Percentiles rank a stretch among this genome's conserved stretches.
These are phyloP conservation scores for Phaeoacremonium minimum DNA, from an alignment of 2,329 filamentous ascomycete genomes.

Conservation along the genomic window DNA sequence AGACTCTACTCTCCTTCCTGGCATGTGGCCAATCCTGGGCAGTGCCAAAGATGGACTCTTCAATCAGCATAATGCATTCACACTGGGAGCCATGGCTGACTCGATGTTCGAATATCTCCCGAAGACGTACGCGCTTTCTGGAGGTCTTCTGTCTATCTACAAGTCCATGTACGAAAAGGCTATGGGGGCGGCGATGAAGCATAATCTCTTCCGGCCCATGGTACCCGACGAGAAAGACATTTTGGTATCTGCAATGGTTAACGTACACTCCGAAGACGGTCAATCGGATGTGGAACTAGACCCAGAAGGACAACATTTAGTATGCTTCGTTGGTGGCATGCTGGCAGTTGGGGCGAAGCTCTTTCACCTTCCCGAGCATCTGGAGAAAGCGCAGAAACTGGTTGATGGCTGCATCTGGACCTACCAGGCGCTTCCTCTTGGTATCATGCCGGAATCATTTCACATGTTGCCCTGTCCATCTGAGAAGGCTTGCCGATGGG, in stretches of 20 bases:
- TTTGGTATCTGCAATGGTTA: constrained; percentile 43
- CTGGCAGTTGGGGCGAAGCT: constrained; percentile 43
- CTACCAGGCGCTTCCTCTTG: constrained; percentile 40
- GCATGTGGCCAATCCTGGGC: constrained; percentile 9
- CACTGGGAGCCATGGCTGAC: constrained; percentile 34
- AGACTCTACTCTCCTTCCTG: constrained; percentile 5
- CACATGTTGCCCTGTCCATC: constrained; percentile 32
- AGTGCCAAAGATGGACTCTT: constrained; percentile 2
- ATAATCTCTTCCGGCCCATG: constrained; percentile 62
- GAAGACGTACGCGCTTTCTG: constrained; percentile 50
- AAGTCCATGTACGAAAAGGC: constrained; percentile 50
- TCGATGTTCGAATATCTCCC: constrained; percentile 36
- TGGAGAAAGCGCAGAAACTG: constrained; percentile 38
- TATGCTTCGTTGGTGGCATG: constrained; percentile 48
- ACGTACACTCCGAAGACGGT: constrained; percentile 12
- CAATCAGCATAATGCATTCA: constrained; percentile 19
- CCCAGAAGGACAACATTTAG: constrained; percentile 38
- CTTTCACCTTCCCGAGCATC: constrained; percentile 31
- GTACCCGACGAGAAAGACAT: constrained; percentile 49
- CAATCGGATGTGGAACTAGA: constrained; percentile 7
- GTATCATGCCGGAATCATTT: constrained; percentile 50
- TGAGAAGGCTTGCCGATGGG: constrained; percentile 18
- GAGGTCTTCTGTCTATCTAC: constrained; percentile 51
- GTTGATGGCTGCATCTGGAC: constrained; percentile 48
- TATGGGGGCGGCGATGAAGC: constrained; percentile 48